These are phyloP conservation scores for Stemphylium beticola DNA, from an alignment of 2,329 filamentous ascomycete species.

Conservation along the genomic window DNA sequence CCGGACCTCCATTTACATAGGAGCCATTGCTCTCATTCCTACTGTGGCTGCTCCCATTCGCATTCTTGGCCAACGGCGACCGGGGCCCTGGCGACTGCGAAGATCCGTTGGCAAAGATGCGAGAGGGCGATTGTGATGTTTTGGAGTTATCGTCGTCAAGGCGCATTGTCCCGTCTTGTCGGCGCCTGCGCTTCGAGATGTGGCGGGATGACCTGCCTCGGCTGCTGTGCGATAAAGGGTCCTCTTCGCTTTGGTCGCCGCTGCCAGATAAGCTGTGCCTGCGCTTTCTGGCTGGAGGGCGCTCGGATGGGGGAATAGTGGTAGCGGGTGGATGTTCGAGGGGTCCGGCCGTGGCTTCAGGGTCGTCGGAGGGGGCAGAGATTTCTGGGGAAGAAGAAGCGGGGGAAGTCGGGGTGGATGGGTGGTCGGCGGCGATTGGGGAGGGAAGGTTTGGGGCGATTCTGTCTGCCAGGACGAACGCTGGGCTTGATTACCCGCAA, in stretches of 20 bases:
- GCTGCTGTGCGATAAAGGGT: slow-evolving; percentile 19
- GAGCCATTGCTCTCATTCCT: slow-evolving; percentile 53
- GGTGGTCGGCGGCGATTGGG: slow-evolving; percentile 72
- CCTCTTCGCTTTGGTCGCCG: slow-evolving; percentile 29
- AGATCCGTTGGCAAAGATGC: slow-evolving; percentile 49
- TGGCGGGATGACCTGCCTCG: slow-evolving; percentile 44
- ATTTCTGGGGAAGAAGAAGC: slow-evolving; percentile 17
- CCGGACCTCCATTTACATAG: slow-evolving; percentile 50
- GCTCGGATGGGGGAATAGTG: slow-evolving; percentile 23
- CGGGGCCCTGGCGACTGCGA: slow-evolving; percentile 43
- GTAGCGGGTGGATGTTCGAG: slow-evolving; percentile 22
- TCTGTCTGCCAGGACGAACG: slow-evolving; percentile 76
- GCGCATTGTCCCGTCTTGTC: slow-evolving; percentile 51
- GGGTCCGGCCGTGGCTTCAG: slow-evolving; percentile 21
- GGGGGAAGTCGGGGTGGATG: slow-evolving; percentile 53
- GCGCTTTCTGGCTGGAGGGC: slow-evolving; percentile 36
- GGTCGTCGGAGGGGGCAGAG: slow-evolving; percentile 25
- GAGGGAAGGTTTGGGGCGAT: slow-evolving; percentile 61
- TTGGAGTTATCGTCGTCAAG: slow-evolving; percentile 52
- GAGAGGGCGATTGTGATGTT: slow-evolving; percentile 45
- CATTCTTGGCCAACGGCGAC: slow-evolving; percentile 44
- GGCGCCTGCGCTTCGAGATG: slow-evolving; percentile 53
- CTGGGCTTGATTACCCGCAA: slow-evolving; percentile 41
- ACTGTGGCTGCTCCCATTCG: slow-evolving; percentile 51
- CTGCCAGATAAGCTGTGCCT: slow-evolving; percentile 41